Evolutionary conservation across 768 basidiomycete species (phyloP).

Genomic region (Auricularia cornea): DNA sequence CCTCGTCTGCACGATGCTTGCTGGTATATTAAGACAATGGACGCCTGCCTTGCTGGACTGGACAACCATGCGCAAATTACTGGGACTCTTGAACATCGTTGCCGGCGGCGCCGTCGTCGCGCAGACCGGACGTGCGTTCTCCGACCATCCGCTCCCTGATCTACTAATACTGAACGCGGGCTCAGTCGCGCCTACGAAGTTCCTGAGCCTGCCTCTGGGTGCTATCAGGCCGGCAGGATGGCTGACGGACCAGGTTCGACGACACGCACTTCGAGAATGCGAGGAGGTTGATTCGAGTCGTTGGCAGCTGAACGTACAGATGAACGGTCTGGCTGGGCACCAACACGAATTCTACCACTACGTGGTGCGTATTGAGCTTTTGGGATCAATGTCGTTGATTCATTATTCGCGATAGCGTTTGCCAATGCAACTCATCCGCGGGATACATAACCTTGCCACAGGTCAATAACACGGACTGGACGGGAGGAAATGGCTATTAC

Average conservation of each 20-base stretch:
- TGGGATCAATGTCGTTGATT: too few species aligned
- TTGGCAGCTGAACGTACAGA: slow-evolving; percentile 20
- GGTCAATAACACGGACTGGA: slow-evolving; percentile 22
- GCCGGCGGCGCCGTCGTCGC: neutral
- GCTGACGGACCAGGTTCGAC: slow-evolving; percentile 19
- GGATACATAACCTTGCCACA: slow-evolving; percentile 18
- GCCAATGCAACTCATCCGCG: neutral
- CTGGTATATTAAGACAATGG: too few species aligned
- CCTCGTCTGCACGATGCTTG: too few species aligned
- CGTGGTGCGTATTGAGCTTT: slow-evolving; percentile 9
- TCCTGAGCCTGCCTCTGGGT: slow-evolving; percentile 21
- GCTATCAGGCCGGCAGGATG: slow-evolving; percentile 24
- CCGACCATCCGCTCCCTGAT: neutral
- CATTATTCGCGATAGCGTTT: too few species aligned
- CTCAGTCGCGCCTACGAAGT: slow-evolving; percentile 20
- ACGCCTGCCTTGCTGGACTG: too few species aligned
- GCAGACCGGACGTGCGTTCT: neutral
- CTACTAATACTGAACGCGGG: neutral
- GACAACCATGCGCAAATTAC: neutral
- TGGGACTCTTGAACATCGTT: neutral
- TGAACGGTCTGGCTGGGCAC: slow-evolving; percentile 28
- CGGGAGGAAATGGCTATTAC: slow-evolving; percentile 26
- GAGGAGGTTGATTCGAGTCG: too few species aligned
- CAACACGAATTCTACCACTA: slow-evolving; percentile 30
- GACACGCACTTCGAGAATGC: too few species aligned